A percentile compares a stretch with the other conserved stretches of the same genome.
Conservation (phyloP, 2,329 filamentous ascomycete species). For the Nannizzia gypsea region DNA sequence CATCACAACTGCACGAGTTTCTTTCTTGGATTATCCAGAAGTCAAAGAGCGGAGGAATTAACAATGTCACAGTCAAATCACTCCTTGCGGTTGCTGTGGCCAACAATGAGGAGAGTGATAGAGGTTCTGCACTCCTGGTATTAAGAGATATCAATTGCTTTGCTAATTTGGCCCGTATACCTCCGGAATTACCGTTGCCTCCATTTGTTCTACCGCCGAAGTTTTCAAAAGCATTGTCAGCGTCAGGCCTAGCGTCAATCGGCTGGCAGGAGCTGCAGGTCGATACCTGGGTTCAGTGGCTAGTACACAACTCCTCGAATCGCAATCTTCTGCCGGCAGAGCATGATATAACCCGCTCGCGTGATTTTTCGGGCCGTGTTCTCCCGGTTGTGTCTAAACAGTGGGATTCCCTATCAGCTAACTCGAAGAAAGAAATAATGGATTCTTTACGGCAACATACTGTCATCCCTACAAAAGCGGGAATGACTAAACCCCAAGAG, state of each 20-base stretch:
- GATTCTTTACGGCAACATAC: conserved; percentile 55
- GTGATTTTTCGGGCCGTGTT: conserved; percentile 64
- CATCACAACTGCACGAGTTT: conserved; percentile 68
- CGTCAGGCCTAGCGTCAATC: conserved; percentile 60
- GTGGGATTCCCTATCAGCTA: conserved; percentile 67
- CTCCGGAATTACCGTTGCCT: conserved; percentile 68
- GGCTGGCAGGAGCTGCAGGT: conserved; percentile 80
- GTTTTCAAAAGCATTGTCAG: conserved; percentile 60
- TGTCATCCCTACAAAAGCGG: conserved; percentile 78
- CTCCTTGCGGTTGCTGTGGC: conserved; percentile 60
- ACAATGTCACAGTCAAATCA: conserved; percentile 52
- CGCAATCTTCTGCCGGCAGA: conserved; percentile 46
- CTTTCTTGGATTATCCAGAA: conserved; percentile 72
- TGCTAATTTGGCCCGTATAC: conserved; percentile 64
- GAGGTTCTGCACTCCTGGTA: conserved; percentile 57
- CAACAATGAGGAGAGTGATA: conserved; percentile 46
- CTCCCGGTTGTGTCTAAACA: conserved; percentile 73
- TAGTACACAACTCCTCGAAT: conserved; percentile 55
- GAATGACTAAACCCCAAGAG: conserved; percentile 75
- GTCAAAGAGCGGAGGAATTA: conserved; percentile 59
- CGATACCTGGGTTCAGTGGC: conserved; percentile 70
- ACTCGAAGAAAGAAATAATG: conserved; percentile 54
- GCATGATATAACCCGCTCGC: conserved; percentile 58
- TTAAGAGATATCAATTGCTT: conserved; percentile 65
- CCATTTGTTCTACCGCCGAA: conserved; percentile 70